Percentiles rank a stretch among this genome's conserved stretches.
Evolutionary conservation across 129 eudicot species (phyloP).

Genomic region (Logfia minima): DNA sequence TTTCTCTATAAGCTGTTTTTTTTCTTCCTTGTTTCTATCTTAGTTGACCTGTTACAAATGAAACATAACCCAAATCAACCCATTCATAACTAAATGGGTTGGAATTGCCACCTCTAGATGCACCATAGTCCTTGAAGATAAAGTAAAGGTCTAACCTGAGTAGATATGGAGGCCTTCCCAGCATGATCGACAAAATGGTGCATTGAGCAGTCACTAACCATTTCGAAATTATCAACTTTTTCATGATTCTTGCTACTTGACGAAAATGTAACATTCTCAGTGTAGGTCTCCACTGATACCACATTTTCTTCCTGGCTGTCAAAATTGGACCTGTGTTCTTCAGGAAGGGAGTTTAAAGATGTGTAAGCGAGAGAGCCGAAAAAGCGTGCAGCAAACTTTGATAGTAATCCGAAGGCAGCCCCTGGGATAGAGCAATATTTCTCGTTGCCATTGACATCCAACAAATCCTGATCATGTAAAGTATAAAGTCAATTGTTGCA

Average conservation of each 20-base stretch:
- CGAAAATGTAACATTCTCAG: background rate
- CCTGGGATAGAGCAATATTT: slow-evolving; percentile 48
- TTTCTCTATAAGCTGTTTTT: background rate
- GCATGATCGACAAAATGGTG: slow-evolving; percentile 72
- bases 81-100: background rate
- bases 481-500: background rate
- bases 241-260: slow-evolving; percentile 27
- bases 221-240: slow-evolving; percentile 57
- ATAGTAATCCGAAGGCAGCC: slow-evolving; percentile 61
- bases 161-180: slow-evolving; percentile 48
- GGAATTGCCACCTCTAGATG: background rate
- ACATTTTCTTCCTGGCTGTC: slow-evolving; percentile 33
- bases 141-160: slow-evolving; percentile 45
- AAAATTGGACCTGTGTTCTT: slow-evolving; percentile 13
- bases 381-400: slow-evolving; percentile 47
- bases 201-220: slow-evolving; percentile 65
- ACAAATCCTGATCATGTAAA: slow-evolving; percentile 43
- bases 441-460: slow-evolving; percentile 28
- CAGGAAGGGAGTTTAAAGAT: slow-evolving; percentile 22
- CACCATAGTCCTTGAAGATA: background rate
- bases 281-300: slow-evolving; percentile 13
- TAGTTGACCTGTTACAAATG: no score
- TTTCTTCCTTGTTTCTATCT: no score
- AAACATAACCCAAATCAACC: background rate
- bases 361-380: slow-evolving; percentile 46